Base-by-base conservation (phyloP, 192 early-diverging fungal species). In the Coemansia sp. region DNA sequence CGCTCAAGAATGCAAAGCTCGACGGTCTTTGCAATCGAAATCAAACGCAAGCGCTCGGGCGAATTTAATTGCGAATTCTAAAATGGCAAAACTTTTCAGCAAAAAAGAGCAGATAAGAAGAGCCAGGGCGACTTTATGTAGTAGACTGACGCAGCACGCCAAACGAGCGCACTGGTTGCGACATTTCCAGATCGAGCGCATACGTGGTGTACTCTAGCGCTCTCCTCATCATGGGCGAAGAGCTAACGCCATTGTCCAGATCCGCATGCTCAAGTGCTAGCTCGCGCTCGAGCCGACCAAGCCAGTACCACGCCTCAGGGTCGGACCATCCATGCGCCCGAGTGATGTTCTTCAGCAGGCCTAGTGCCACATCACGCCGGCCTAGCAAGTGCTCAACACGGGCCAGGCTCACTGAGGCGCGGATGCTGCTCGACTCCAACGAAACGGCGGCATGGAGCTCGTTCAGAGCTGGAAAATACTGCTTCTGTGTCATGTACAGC, bases 221-320 rank as follows among this genome's bases (percentile, higher is more conserved):
- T 6, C 74, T 59, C 17, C 54, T 58, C 62, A 72, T 53, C 41
- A 61, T 46, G 33, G 43, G 65, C 53, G 56, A 15, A 3, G 58
- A 39, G 0, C 43, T 38, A 15, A 32, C 21, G 6, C 22, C 42
- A 14, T 24, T 14, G 38, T 27, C 55, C 15, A 37, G 1, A 0
- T 10, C 41, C 8, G 44, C 41, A 17, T 70, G 60, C 50, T 74
- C 72, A 33, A 62, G 53, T 8, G 78, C 78, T 11, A 76, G 62
- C 66, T 81, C 73, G 18, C 69, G 68, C 59, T 81, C 78, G 37
- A 81, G 58, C 12, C 72, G 65, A 3, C 73, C 68, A n/a, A 81
- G 69, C 78, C 68, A 76, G 53, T 68, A 76, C 78, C 78, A 81
- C 9, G 78, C 78, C 43, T 81, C 78, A 9, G 78, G 78, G 18